Evolutionary conservation across 371 early-diverging fungal genomes (phyloP), one percentile per base, ranked within the genome.

Genomic region (Mucor indicus): DNA sequence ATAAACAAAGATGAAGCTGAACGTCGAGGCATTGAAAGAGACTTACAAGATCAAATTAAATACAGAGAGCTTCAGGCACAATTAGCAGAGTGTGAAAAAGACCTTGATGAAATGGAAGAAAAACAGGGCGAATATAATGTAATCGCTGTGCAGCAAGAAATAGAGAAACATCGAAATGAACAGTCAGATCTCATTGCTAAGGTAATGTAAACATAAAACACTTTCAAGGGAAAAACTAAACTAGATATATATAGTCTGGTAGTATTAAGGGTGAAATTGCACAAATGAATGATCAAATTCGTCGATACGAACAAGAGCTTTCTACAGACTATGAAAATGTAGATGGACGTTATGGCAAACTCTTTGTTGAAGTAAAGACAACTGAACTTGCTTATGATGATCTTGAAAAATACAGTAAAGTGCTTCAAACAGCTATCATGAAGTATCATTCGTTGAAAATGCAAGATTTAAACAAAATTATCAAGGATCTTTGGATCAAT

Each of bases 401-500:
- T 67, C 58, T 98, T 23, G 93, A 96, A 36, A 87, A 81, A 39
- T 96, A 93, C 53, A 69, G 85, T 13, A 87, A 84, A 57, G 93
- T 91, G 1, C 64, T 99, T 4, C 95, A 98, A 45, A 69, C 85
- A 15, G 94, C 96, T 1, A 97, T 99, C 48, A 87, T 97, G 81
- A 83, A 88, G 38, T 99, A 88, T 67, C 99, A 99, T 60, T 76
- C 91, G 6, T 55, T 85, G 31, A 99, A 99, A 62, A 99, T 99
- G 92, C 87, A 90, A 40, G 98, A 99, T 64, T 82, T 99, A 56
- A 99, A 99, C 75, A 85, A 88, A 62, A 89, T 90, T 29, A 97
- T 99, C 50, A 85, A 89, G 24, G 97, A 99, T 50, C 72, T 99
- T 15, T 99, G 99, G 99, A 73, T 79, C 7, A 89, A 89, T 39